phyloP scores from a whole-genome alignment of 2,329 filamentous ascomycete genomes.

The Ceratocystis cacaofunesta region DNA sequence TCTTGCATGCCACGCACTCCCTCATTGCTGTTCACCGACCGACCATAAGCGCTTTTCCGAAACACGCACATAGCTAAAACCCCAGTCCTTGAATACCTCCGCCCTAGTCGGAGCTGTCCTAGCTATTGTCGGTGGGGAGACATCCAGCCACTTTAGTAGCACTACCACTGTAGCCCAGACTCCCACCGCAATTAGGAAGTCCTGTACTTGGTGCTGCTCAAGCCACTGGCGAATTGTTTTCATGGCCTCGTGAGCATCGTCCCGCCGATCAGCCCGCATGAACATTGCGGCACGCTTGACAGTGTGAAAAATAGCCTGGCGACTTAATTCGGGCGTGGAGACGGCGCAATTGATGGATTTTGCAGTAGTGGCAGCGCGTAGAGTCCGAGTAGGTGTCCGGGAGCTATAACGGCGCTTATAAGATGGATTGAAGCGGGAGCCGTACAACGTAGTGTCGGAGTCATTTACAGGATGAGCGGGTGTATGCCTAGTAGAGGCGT shows the following conservation, averaged over 20 bases:
- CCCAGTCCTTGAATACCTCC: neutral
- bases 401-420: neutral
- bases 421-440: slow-evolving; percentile 7
- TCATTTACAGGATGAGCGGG: neutral
- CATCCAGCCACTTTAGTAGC: neutral
- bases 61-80: slow-evolving; percentile 8
- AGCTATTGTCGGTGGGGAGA: neutral
- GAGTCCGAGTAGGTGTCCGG: neutral
- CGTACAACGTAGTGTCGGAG: neutral
- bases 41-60: neutral
- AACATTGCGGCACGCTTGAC: neutral
- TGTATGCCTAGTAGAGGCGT: neutral
- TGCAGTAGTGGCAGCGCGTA: neutral
- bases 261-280: slow-evolving; percentile 4
- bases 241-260: neutral
- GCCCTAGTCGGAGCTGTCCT: neutral
- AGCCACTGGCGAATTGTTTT: neutral
- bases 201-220: neutral
- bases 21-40: neutral
- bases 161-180: neutral
- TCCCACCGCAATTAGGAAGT: neutral
- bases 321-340: neutral
- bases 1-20: neutral
- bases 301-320: neutral
- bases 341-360: too few relatives aligned